A percentile compares a stretch with the other conserved stretches of the same genome.
These are phyloP conservation scores for Emericellopsis atlantica DNA, from an alignment of 2,329 filamentous ascomycete genomes.

Conservation along the genomic window DNA sequence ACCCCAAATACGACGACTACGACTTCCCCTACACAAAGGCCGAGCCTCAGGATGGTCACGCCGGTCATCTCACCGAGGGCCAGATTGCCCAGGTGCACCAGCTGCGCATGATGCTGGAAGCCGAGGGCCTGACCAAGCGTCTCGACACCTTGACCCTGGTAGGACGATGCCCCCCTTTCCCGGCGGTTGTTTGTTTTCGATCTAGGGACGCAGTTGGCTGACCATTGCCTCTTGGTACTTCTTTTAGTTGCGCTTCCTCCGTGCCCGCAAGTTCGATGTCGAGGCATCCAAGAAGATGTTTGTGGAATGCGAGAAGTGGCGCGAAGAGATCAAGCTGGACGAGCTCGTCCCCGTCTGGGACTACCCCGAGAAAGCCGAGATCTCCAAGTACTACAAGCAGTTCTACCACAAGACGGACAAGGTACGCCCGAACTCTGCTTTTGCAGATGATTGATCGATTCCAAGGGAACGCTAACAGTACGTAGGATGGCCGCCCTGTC, in stretches of 20 bases:
- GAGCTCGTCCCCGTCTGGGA: constrained; percentile 70
- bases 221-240: no score
- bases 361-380: constrained; percentile 71
- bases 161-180: constrained; percentile 7
- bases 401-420: constrained; percentile 98
- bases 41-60: constrained; percentile 61
- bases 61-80: constrained; percentile 72
- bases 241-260: constrained; percentile 67
- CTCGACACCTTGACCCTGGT: constrained; percentile 90
- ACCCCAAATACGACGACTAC: constrained; percentile 93
- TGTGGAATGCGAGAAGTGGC: constrained; percentile 80
- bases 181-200: neutral
- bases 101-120: constrained; percentile 74
- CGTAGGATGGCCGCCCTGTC: constrained; percentile 82
- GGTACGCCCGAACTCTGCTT: constrained; percentile 23
- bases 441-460: constrained; percentile 8
- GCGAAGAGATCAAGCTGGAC: constrained; percentile 75
- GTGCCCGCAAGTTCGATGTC: constrained; percentile 92
- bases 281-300: constrained; percentile 83
- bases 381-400: constrained; percentile 90
- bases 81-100: constrained; percentile 86
- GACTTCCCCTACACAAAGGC: constrained; percentile 77
- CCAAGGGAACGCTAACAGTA: constrained; percentile 17
- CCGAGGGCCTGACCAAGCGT: constrained; percentile 67
- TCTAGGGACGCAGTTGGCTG: no score